These are phyloP conservation scores for Gossypioides kirkii DNA, from an alignment of 345 rosid genomes.

Conservation along the genomic window DNA sequence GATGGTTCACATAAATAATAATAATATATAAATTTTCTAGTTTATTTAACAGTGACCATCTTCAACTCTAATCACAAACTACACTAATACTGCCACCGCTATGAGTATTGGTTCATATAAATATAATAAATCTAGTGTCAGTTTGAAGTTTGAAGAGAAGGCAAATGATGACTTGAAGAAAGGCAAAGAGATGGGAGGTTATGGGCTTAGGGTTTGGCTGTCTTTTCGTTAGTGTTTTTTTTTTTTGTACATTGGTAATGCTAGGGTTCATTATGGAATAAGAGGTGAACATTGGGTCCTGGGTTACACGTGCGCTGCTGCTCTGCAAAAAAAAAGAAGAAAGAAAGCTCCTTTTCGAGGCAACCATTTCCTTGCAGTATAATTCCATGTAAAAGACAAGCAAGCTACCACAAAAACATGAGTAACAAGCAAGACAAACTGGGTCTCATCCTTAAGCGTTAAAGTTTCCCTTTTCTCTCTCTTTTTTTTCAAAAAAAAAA, in stretches of 20 bases:
- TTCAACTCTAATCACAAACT: background rate
- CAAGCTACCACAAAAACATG: background rate
- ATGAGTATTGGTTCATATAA: background rate
- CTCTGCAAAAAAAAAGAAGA: slow-evolving; percentile 11
- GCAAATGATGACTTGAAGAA: slow-evolving; percentile 34
- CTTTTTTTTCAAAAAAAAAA: background rate
- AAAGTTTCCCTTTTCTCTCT: background rate
- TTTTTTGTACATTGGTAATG: slow-evolving; percentile 14
- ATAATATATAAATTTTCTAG: background rate
- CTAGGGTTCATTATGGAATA: slow-evolving; percentile 31
- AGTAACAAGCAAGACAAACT: slow-evolving; percentile 17
- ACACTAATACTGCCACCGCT: background rate
- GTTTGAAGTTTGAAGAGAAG: slow-evolving; percentile 19
- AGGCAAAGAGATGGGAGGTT: slow-evolving; percentile 31
- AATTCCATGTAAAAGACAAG: slow-evolving; percentile 19
- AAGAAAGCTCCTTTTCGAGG: slow-evolving; percentile 62
- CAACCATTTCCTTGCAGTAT: slow-evolving; percentile 16
- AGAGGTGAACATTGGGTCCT: slow-evolving; percentile 49
- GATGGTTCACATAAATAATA: background rate
- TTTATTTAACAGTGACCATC: background rate
- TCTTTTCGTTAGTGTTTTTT: slow-evolving; percentile 16
- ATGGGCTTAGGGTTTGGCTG: slow-evolving; percentile 32
- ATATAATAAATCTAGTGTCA: slow-evolving; percentile 2
- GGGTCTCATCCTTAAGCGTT: slow-evolving; percentile 15
- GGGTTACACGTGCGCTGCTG: slow-evolving; percentile 55